These are phyloP conservation scores for Leccinum subtestaceum DNA, from an alignment of 768 basidiomycete genomes.

Conservation along the genomic window DNA sequence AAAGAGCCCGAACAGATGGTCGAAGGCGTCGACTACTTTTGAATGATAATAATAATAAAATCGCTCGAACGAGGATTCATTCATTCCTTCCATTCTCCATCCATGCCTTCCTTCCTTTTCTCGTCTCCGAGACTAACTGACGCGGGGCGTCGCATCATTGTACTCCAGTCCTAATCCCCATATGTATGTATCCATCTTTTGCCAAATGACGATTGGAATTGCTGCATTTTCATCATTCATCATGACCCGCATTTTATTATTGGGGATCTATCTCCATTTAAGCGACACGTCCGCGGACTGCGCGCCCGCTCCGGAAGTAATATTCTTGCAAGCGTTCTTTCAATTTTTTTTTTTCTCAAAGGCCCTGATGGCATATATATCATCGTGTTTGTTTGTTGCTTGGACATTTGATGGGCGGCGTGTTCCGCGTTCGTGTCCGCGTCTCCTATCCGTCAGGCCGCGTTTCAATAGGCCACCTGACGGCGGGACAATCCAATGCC, in stretches of 20 bases:
- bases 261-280: slow-evolving; percentile 7
- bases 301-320: background rate
- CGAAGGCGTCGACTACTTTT: slow-evolving; percentile 36
- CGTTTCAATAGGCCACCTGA: background rate
- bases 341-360: background rate
- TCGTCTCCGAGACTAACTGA: background rate
- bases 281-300: background rate
- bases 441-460: background rate
- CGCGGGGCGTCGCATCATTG: background rate
- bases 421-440: background rate
- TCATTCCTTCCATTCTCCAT: background rate
- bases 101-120: background rate
- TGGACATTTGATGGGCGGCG: background rate
- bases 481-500: background rate
- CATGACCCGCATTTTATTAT: background rate
- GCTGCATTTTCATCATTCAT: background rate
- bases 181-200: slow-evolving; percentile 2
- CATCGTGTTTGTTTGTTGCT: slow-evolving; percentile 2
- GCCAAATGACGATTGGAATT: background rate
- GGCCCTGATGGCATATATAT: background rate
- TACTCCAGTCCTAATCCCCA: slow-evolving; percentile 1
- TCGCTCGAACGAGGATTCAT: slow-evolving; percentile 15
- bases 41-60: background rate
- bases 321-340: background rate
- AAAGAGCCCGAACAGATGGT: slow-evolving; percentile 15